phyloP scores from a whole-genome alignment of 164 flowering plant species.

The Malania oleifera region DNA sequence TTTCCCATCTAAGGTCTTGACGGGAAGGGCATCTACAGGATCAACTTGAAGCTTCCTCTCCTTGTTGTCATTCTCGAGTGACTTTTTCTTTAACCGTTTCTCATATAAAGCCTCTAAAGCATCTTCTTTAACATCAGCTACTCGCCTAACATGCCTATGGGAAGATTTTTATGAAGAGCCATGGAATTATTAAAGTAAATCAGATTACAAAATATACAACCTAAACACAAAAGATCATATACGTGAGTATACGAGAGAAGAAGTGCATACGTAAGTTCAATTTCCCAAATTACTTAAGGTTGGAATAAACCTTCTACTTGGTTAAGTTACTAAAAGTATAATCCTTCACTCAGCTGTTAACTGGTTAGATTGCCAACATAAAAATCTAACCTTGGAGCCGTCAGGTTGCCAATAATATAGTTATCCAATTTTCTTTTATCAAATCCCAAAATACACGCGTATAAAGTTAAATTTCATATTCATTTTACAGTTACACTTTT shows the following conservation, averaged over 20 bases:
- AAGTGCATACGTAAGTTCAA: too few species aligned
- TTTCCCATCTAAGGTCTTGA: constrained; percentile 74
- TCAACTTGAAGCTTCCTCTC: constrained; percentile 45
- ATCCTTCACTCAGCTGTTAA: too few species aligned
- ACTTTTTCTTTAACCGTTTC: constrained; percentile 38
- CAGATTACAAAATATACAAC: neutral
- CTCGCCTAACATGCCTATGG: constrained; percentile 79
- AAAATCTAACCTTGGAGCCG: too few species aligned
- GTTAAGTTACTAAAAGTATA: too few species aligned
- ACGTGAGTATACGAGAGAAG: neutral
- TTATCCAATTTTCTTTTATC: too few species aligned
- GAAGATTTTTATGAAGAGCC: neutral
- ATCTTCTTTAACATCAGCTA: constrained; percentile 70
- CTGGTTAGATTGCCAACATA: too few species aligned
- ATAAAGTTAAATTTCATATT: too few species aligned
- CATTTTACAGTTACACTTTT: too few species aligned
- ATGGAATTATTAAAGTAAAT: neutral
- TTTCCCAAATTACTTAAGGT: too few species aligned
- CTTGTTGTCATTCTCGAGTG: constrained; percentile 30
- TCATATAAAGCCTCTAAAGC: constrained; percentile 66
- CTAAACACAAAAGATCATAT: neutral
- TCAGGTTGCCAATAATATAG: too few species aligned
- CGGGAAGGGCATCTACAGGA: constrained; percentile 85
- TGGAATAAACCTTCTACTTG: too few species aligned
- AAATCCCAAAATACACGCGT: too few species aligned